These are phyloP conservation scores for Rutstroemia sp. DNA, from an alignment of 2,329 filamentous ascomycete genomes.

Conservation along the genomic window DNA sequence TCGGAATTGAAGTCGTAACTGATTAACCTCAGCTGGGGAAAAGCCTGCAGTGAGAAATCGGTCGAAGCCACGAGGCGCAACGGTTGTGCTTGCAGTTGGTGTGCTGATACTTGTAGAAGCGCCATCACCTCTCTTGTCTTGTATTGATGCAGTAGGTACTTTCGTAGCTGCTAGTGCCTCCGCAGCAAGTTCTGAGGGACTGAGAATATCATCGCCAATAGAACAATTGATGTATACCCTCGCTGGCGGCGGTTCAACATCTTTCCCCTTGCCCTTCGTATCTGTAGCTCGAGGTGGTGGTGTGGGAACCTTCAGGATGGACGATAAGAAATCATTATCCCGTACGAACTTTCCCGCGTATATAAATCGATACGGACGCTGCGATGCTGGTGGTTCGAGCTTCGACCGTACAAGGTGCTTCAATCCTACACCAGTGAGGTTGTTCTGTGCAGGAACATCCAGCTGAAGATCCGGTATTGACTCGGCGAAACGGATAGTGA, in stretches of 20 bases:
- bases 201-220: slow-evolving; percentile 70
- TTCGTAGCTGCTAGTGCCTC: slow-evolving; percentile 43
- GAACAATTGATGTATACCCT: slow-evolving; percentile 90
- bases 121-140: slow-evolving; percentile 4
- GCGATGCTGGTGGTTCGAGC: slow-evolving; percentile 53
- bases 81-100: slow-evolving; percentile 32
- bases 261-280: slow-evolving; percentile 60
- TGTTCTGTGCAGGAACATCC: slow-evolving; percentile 59
- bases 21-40: slow-evolving; percentile 72
- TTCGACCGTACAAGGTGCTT: slow-evolving; percentile 74
- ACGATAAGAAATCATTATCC: slow-evolving; percentile 61
- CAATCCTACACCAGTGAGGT: slow-evolving; percentile 67
- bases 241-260: slow-evolving; percentile 38
- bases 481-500: slow-evolving; percentile 87
- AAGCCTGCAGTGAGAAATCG: slow-evolving; percentile 76
- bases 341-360: slow-evolving; percentile 80
- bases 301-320: slow-evolving; percentile 57
- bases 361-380: slow-evolving; percentile 77
- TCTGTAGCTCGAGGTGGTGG: slow-evolving; percentile 37
- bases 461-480: slow-evolving; percentile 77
- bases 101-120: slow-evolving; percentile 10
- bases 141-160: slow-evolving; percentile 15
- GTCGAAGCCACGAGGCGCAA: slow-evolving; percentile 75
- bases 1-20: slow-evolving; percentile 80
- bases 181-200: slow-evolving; percentile 57